phyloP scores from a whole-genome alignment of 202 grass and related monocot species.

The Elaeis oleifera region DNA sequence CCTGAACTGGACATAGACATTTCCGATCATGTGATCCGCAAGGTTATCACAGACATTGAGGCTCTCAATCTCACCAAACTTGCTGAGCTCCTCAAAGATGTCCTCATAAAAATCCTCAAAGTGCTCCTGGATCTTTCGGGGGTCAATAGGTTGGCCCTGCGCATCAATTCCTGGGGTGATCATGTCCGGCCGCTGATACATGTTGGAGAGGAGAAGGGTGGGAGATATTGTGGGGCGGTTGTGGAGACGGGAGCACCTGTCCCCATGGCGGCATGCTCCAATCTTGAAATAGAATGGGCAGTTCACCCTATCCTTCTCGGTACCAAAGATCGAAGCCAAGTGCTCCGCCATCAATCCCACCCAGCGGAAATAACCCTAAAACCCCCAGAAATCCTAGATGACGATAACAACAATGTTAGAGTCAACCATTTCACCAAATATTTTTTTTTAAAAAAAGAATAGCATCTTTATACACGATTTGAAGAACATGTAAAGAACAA shows the following conservation, averaged over 20 bases:
- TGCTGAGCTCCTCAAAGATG: slow-evolving; percentile 26
- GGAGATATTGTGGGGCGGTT: slow-evolving; percentile 25
- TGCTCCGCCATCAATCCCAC: slow-evolving; percentile 17
- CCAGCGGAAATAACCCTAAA: background rate
- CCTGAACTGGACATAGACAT: slow-evolving; percentile 23
- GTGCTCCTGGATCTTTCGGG: slow-evolving; percentile 23
- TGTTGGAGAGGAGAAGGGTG: slow-evolving; percentile 23
- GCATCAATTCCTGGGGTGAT: slow-evolving; percentile 21
- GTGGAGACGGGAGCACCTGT: slow-evolving; percentile 23
- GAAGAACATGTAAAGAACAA: too few species aligned
- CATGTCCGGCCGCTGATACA: slow-evolving; percentile 27
- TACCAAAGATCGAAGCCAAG: slow-evolving; percentile 31
- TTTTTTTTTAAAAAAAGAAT: background rate
- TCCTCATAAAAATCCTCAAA: slow-evolving; percentile 29
- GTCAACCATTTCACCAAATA: background rate
- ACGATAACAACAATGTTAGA: slow-evolving; percentile 1
- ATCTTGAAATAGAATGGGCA: slow-evolving; percentile 31
- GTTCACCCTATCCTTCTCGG: slow-evolving; percentile 26
- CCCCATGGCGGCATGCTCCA: slow-evolving; percentile 23
- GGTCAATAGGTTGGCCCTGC: slow-evolving; percentile 20
- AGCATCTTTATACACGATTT: too few species aligned
- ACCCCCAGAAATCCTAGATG: background rate
- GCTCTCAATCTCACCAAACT: slow-evolving; percentile 24
- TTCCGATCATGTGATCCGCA: slow-evolving; percentile 26
- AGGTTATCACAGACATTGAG: slow-evolving; percentile 30